These are phyloP conservation scores for Penicillium sp. DNA, from an alignment of 2,329 filamentous ascomycete genomes.

Conservation along the genomic window DNA sequence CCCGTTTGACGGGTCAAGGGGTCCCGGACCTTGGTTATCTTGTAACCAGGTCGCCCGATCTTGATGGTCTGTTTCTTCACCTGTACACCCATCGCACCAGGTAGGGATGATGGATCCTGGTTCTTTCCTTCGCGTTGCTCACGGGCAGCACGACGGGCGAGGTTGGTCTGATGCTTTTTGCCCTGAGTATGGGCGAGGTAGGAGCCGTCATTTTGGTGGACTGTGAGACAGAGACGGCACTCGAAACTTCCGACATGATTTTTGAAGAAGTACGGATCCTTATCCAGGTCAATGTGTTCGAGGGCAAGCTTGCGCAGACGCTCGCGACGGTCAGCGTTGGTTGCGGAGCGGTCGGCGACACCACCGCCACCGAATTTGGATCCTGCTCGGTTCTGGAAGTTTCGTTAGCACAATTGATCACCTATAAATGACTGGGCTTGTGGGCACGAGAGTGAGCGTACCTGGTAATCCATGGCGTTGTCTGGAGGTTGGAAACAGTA, in stretches of 20 bases:
- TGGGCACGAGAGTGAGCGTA: background rate
- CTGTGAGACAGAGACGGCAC: slow-evolving; percentile 92
- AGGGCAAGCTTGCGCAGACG: slow-evolving; percentile 96
- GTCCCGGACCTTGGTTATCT: slow-evolving; percentile 94
- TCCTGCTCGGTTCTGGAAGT: slow-evolving; percentile 79
- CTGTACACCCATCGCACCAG: slow-evolving; percentile 74
- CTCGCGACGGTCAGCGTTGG: slow-evolving; percentile 95
- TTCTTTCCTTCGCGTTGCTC: slow-evolving; percentile 85
- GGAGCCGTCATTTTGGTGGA: slow-evolving; percentile 98
- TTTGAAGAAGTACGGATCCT: slow-evolving; percentile 99
- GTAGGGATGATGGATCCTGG: slow-evolving; percentile 63
- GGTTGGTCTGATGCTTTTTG: slow-evolving; percentile 97
- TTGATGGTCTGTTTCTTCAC: slow-evolving; percentile 85
- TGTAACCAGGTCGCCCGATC: slow-evolving; percentile 94
- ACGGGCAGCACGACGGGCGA: slow-evolving; percentile 90
- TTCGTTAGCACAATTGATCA: slow-evolving; percentile 8
- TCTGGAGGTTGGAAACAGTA: slow-evolving; percentile 9
- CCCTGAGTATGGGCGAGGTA: slow-evolving; percentile 99
- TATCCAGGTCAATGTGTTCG: slow-evolving; percentile 98
- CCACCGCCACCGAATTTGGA: slow-evolving; percentile 98
- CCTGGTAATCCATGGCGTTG: slow-evolving; percentile 12
- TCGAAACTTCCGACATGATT: slow-evolving; percentile 99
- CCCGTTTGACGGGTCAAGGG: slow-evolving; percentile 85
- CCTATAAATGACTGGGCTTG: background rate
- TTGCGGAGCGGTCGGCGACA: slow-evolving; percentile 88